Base-by-base conservation (phyloP, 345 rosid species). In the Brassica cretica region DNA sequence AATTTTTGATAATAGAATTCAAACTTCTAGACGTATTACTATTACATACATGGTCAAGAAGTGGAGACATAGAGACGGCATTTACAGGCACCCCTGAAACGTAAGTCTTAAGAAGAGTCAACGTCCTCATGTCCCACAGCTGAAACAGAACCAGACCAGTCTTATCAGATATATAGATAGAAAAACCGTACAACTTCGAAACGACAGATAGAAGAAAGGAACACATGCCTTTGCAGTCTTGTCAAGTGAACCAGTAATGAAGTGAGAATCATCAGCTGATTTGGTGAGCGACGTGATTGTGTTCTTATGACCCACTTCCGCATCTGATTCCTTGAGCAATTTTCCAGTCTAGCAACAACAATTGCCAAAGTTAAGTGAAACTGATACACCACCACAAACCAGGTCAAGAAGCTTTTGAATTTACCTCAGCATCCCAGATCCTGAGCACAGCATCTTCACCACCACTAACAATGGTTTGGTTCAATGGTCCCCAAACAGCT, bases 21-120 rank as follows among this genome's bases (percentile, higher is more conserved):
- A 46, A 66, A 1, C 18, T 60, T 62, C 27, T 14, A 1, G 5
- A 19, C 30, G 44, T 39, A 25, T 12, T 33, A 37, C 3, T 27
- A 53, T 8, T 35, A 78, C 91, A 71, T 86, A 93, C 99, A 85
- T 95, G 99, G 83, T 93, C 81, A 53, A 95, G 91, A 78, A 93
- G 87, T 4, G 98, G 99, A 80, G 99, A 95, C 97, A 95, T 89
- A 19, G 98, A 68, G 32, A 95, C 99, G 44, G 99, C 99, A 77
- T 95, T 95, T 58, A 95, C 99, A 0, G 99, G 99, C 14, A 96
- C 89, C 63, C 85, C 97, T 1, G 97, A 89, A 67, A 71, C 85
- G 79, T 91, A 95, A 55, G 91, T 93, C 88, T 95, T 93, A 73
- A 95, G 84, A 27, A 95, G 98, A 49, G 94, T 85, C 88, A 95